A percentile compares a stretch with the other conserved stretches of the same genome.
Conservation (phyloP, 768 basidiomycete species). For the Gelatoporia subvermispora region DNA sequence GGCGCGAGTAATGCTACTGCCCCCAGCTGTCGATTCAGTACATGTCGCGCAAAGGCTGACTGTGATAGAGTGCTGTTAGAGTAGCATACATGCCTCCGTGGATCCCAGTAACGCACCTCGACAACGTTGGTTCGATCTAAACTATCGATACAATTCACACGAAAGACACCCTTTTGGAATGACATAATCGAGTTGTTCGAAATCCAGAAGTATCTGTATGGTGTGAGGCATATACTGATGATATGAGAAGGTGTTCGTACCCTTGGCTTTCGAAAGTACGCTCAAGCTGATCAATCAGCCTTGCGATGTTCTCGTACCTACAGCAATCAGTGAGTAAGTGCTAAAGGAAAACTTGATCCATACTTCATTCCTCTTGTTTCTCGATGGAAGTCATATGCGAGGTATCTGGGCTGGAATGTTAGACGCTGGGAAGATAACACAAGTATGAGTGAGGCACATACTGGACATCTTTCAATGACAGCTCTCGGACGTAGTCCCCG, state of each 20-base stretch:
- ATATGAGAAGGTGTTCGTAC: slow-evolving; percentile 29
- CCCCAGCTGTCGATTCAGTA: slow-evolving; percentile 70
- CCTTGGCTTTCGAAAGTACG: slow-evolving; percentile 78
- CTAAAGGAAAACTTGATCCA: slow-evolving; percentile 28
- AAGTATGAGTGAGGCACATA: slow-evolving; percentile 27
- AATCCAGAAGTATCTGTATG: slow-evolving; percentile 73
- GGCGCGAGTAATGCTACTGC: slow-evolving; percentile 65
- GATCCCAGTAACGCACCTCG: slow-evolving; percentile 44
- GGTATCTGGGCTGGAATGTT: slow-evolving; percentile 43
- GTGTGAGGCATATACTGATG: neutral
- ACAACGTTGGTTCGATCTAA: slow-evolving; percentile 94
- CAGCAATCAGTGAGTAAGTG: neutral
- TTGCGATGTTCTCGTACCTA: slow-evolving; percentile 88
- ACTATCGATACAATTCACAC: slow-evolving; percentile 95
- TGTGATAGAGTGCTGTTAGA: slow-evolving; percentile 27
- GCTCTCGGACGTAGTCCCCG: slow-evolving; percentile 57
- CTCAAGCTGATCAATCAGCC: slow-evolving; percentile 66
- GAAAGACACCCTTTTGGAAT: slow-evolving; percentile 80
- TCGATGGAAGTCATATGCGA: slow-evolving; percentile 87
- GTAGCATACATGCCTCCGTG: neutral
- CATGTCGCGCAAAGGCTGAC: slow-evolving; percentile 88
- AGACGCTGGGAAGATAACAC: neutral
- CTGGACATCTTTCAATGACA: slow-evolving; percentile 52
- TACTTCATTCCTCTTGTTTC: slow-evolving; percentile 97
- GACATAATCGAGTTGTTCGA: slow-evolving; percentile 66